Evolutionary conservation across 2,329 filamentous ascomycete genomes (phyloP), one percentile per base, ranked within the genome.

Genomic region (Cercospora sp.): DNA sequence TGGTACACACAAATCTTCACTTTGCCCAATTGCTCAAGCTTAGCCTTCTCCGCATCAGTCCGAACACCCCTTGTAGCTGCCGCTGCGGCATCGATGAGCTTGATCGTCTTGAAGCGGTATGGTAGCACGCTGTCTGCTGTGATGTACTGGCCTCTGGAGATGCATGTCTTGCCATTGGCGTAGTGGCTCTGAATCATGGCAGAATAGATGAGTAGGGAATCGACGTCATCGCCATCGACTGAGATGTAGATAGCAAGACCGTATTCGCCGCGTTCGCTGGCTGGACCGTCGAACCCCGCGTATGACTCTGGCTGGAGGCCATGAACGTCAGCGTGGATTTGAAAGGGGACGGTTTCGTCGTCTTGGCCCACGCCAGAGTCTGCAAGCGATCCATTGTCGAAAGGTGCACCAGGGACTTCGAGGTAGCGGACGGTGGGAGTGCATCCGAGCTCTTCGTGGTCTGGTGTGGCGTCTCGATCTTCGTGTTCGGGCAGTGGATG

Each of bases 1-100:
- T 66, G 66, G 3, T 23, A 61, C 3, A 67, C 62, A 6, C 28
- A 60, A 28, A 66, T 33, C 42, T 60, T 67, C 39, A 66, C 60
- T 2, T 66, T 70, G 4, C 66, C 68, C 13, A 70, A 51, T 12
- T 51, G 39, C 13, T 59, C 31, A 1, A 63, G 28, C 30, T 55
- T 63, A 28, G 53, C 45, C 7, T 39, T 63, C 26, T 63, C 60
- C 12, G 42, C 60, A 7, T 31, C 28, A 13, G 28, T 33, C 13
- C 45, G 42, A 16, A 45, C 28, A 1, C 53, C 55, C 13, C 53
- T 8, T 5, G 42, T 39, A 1, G 42, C 31, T 16, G 45, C 45
- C 12, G 12, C 12, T 4, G 33, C 33, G 12, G 4, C 33, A 10
- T 59, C 23, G 26, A 66, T 18, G 3, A 18, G 31, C 28, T 63